Conservation (phyloP, 306 rosid species). For the Rosa multiflora region DNA sequence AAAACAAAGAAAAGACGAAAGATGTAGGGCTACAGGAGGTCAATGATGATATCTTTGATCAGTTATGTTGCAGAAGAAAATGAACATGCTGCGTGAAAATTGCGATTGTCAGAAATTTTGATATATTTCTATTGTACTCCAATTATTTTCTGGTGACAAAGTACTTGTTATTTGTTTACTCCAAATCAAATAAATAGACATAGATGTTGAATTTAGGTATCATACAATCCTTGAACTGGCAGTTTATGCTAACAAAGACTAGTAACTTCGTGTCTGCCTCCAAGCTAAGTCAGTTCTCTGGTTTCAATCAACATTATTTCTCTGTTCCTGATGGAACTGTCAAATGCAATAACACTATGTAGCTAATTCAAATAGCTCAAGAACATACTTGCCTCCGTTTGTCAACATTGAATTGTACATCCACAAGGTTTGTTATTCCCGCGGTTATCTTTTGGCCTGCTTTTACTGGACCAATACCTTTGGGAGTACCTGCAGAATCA, state of each 20-base stretch:
- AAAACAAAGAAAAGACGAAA: neutral
- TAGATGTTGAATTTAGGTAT: neutral
- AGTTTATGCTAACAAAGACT: neutral
- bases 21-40: neutral
- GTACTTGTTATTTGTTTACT: neutral
- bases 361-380: neutral
- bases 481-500: slow-evolving; percentile 77
- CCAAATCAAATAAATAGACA: neutral
- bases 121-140: too few species aligned
- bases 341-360: neutral
- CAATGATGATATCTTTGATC: neutral
- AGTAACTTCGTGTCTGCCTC: neutral
- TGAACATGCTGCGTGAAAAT: too few species aligned
- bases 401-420: slow-evolving; percentile 63
- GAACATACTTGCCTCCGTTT: slow-evolving; percentile 39
- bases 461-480: slow-evolving; percentile 93
- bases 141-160: too few species aligned
- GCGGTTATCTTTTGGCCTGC: slow-evolving; percentile 85
- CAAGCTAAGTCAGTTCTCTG: neutral
- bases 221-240: neutral
- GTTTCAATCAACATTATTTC: slow-evolving; percentile 4
- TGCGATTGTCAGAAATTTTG: too few species aligned
- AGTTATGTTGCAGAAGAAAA: too few species aligned
- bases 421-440: slow-evolving; percentile 77
- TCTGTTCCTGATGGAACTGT: neutral